Evolutionary conservation across 768 basidiomycete genomes (phyloP), one percentile per base, ranked within the genome.

Genomic region (Naematelia encephala): DNA sequence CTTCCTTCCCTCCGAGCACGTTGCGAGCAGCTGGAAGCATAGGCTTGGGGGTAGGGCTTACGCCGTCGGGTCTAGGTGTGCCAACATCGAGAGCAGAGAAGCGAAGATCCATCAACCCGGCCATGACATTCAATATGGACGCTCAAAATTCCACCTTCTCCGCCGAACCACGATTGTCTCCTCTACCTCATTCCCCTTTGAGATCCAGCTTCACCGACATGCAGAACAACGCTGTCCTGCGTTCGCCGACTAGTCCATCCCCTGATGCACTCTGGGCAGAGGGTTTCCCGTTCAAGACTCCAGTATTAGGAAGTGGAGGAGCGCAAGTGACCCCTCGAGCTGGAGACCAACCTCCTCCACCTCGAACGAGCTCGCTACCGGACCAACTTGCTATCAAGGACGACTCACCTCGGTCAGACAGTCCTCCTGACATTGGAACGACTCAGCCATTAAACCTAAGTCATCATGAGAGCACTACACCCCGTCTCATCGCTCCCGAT

Each of bases 401-500:
- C 23, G 46, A 25, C n/a, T 8, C 8, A 12, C 19, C 19, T 19
- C 8, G 12, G 12, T 5, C 46, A 21, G 46, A 48, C 34, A 16
- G 34, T 39, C 34, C 16, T 39, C 16, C 34, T 8, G 34, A 8
- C 8, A 39, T 19, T 12, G 46, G 46, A 48, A 10, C 46, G 23
- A 48, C 46, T 5, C n/a, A 48, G 23, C 46, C 46, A 48, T 48
- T 48, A 21, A 5, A 8, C 10, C 19, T 47, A 19, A 25, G 46
- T 25, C 46, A 47, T 12, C 46, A 19, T 26, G 28, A 11, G 8
- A 28, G 50, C 2, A 26, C 50, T 19, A 67, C 69, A 8, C 75
- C 75, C 14, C 54, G 67, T 25, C 88, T 87, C 73, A 89, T 90
- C 50, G 88, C 89, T 0, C 91, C 91, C 39, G 88, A 90, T 2